phyloP scores from a whole-genome alignment of 768 basidiomycete species.

The Hortiboletus campestris region DNA sequence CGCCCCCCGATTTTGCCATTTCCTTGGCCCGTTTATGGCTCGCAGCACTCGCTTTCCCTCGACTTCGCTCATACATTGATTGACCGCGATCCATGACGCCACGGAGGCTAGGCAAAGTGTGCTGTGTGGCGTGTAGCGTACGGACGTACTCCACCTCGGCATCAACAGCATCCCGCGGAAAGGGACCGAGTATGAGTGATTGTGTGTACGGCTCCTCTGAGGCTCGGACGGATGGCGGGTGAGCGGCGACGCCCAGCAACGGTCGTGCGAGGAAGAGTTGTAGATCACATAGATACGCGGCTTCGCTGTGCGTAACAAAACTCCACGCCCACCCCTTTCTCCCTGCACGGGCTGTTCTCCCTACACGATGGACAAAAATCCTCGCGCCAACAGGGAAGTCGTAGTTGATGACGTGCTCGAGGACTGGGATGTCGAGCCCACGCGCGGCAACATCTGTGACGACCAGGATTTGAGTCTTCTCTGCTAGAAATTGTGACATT shows the following conservation, averaged over 20 bases:
- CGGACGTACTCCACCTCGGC: constrained; percentile 80
- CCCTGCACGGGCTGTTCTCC: constrained; percentile 94
- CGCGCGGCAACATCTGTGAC: constrained; percentile 98
- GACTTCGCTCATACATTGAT: constrained; percentile 89
- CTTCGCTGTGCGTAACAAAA: constrained; percentile 79
- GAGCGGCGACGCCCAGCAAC: constrained; percentile 44
- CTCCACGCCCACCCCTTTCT: constrained; percentile 97
- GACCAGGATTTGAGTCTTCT: constrained; percentile 78
- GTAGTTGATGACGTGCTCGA: constrained; percentile 97
- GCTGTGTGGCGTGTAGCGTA: constrained; percentile 60
- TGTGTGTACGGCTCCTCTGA: constrained; percentile 68
- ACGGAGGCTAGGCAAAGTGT: constrained; percentile 61
- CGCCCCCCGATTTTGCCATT: constrained; percentile 63
- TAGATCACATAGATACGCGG: constrained; percentile 89
- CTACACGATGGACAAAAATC: constrained; percentile 95
- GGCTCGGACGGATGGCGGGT: constrained; percentile 34
- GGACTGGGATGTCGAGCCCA: constrained; percentile 94
- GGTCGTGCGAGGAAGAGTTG: constrained; percentile 90
- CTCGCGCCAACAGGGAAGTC: constrained; percentile 94
- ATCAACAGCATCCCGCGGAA: constrained; percentile 77
- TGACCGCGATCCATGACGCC: constrained; percentile 90
- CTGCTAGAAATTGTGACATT: constrained; percentile 86
- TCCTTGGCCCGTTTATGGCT: constrained; percentile 90
- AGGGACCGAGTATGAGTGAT: constrained; percentile 74
- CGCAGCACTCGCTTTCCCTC: constrained; percentile 83